Evolutionary conservation across 169 alveolate species (phyloP), one percentile per base, ranked within the genome.

Genomic region (Perkinsus olseni): DNA sequence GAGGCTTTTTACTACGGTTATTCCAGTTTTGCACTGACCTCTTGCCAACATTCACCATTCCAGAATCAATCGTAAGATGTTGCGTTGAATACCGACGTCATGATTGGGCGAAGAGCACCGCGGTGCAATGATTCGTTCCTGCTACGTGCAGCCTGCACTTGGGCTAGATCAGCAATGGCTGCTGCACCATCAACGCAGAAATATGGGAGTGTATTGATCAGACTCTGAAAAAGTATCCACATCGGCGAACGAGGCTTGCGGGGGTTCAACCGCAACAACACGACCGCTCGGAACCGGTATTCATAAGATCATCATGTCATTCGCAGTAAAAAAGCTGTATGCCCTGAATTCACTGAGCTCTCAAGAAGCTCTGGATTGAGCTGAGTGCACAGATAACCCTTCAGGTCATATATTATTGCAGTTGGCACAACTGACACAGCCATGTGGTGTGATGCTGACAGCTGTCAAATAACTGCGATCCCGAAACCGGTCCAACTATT

Each of bases 221-320:
- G 82, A 62, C 82, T 6, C 31, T 62, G 82, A 62, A 62, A 0
- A 28, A 24, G 82, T 62, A 13, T 62, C 82, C 28, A 62, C 82
- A 62, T 13, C 34, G 82, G 34, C 82, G 82, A 62, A 24, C 82
- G 82, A 62, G 82, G 82, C 82, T 62, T 62, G 82, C 82, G 82
- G 82, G 82, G 82, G 82, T 62, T 62, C 82, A 62, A 40, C 82
- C 82, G 82, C 82, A 62, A 62, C 82, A 62, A 62, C 82, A 62
- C 82, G 82, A 62, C 1, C 82, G 82, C 82, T 62, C 82, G 17
- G 82, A 62, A 13, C 1, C 1, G 1, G 1, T 62, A 28, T 62
- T 62, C 82, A 62, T 6, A 28, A 62, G 1, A 62, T 62, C 82
- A 62, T 62, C 82, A 62, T 62, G 31, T 62, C 62, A 45, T 17